phyloP scores from a whole-genome alignment of 2,329 filamentous ascomycete genomes.

The Sporothrix pallida region DNA sequence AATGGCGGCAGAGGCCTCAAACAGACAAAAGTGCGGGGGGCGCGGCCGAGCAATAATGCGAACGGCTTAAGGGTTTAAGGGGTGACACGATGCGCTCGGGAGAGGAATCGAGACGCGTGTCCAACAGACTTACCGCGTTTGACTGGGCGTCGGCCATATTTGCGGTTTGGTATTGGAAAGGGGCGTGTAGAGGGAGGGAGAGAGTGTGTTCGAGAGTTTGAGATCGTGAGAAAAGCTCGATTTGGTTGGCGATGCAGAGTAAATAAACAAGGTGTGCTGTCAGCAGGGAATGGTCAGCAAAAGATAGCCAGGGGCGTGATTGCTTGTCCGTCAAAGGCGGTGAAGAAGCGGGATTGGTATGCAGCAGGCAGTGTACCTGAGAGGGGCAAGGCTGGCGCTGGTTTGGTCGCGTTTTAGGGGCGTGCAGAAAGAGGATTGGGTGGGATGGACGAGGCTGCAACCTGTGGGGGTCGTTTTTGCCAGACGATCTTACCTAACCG shows the following conservation, averaged over 20 bases:
- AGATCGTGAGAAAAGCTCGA: slow-evolving; percentile 3
- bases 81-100: neutral
- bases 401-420: neutral
- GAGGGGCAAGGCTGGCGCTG: slow-evolving; percentile 30
- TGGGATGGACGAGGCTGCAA: slow-evolving; percentile 26
- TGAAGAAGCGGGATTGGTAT: slow-evolving; percentile 25
- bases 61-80: neutral
- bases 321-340: slow-evolving; percentile 28
- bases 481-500: neutral
- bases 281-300: slow-evolving; percentile 18
- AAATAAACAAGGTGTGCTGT: slow-evolving; percentile 26
- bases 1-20: neutral
- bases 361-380: neutral
- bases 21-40: neutral
- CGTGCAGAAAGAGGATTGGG: neutral
- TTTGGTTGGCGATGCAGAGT: slow-evolving; percentile 7
- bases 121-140: slow-evolving; percentile 32
- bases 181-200: neutral
- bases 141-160: slow-evolving; percentile 33
- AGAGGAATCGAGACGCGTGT: neutral
- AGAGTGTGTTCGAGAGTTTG: neutral
- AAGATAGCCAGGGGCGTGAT: slow-evolving; percentile 6
- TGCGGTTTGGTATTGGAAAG: neutral
- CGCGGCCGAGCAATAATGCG: neutral
- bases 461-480: neutral